A percentile compares a stretch with the other conserved stretches of the same genome.
Conservation (phyloP, 306 rosid genomes). For the Crataegus laevigata region DNA sequence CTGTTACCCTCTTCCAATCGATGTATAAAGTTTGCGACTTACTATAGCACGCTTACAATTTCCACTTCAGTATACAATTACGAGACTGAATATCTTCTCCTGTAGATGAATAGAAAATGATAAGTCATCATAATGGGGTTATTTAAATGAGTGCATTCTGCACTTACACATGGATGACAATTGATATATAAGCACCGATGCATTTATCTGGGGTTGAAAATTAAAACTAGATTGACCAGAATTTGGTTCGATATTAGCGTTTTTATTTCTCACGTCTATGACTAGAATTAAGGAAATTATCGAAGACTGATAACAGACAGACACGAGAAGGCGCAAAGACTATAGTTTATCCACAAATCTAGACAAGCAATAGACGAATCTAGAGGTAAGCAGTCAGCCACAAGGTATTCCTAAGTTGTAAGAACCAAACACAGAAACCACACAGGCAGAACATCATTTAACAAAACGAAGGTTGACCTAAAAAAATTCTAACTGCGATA, state of each 20-base stretch:
- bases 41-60: not conserved
- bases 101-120: not conserved
- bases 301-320: not conserved
- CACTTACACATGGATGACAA: not conserved
- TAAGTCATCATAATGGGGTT: not conserved
- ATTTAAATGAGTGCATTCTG: not conserved
- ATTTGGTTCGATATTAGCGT: not conserved
- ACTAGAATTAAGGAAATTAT: not conserved
- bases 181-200: not conserved
- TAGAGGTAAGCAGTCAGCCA: not conserved
- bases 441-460: not conserved
- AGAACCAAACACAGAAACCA: not conserved
- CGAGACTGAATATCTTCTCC: not conserved
- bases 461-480: not conserved
- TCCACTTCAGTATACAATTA: not conserved
- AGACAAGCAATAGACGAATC: not conserved
- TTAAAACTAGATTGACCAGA: not conserved
- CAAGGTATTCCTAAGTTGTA: not conserved
- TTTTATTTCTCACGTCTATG: not conserved
- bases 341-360: not conserved
- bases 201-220: not conserved
- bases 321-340: not conserved
- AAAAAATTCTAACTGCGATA: not conserved
- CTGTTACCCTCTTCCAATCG: conserved; percentile 6
- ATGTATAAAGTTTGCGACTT: conserved; percentile 3